Evolutionary conservation across 208 protist species (phyloP), one percentile per base, ranked within the genome.

Genomic region (Wallacemonas rigidus): DNA sequence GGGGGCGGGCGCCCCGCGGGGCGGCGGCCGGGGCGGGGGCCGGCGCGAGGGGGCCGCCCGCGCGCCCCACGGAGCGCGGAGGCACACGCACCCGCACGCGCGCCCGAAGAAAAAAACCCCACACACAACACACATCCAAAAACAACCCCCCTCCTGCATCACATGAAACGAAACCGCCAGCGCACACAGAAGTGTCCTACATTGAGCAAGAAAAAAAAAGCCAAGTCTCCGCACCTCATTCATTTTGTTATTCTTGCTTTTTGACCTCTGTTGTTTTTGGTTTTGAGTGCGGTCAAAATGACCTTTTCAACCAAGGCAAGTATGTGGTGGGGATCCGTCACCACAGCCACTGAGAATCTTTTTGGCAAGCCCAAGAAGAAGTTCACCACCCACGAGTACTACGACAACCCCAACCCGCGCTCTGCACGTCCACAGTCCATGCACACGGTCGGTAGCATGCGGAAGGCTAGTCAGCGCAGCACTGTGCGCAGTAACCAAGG

Each of bases 291-390:
- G 62, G 9, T 55, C 8, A 79, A 36, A 38, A 93, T 90, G 88
- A 73, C 81, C 0, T 89, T 90, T 60, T 76, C 60, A 47, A 93
- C 88, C 2, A 93, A 87, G 68, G 74, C 76, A 38, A 82, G 76
- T 17, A 93, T 93, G 85, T 82, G 75, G 72, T 90, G 83, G 83
- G 85, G 85, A 5, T 85, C 76, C 53, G 77, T 87, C 26, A 79
- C 76, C 51, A 82, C 80, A 40, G 82, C 81, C 35, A 86, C 80
- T 9, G 88, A 93, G 68, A 62, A 74, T 8, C 45, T 85, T 43
- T 89, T 90, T 61, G 80, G 81, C 71, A 89, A 86, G 55, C 67
- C 77, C 40, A 90, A 93, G 78, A 67, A 90, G 58, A 65, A 79
- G 35, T 71, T 90, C 36, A 78, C 90, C 8, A 79, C 81, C 7